Percentiles rank a stretch among this genome's conserved stretches.
phyloP scores from a whole-genome alignment of 352 stramenopile species.

The Blastocystis sp. region DNA sequence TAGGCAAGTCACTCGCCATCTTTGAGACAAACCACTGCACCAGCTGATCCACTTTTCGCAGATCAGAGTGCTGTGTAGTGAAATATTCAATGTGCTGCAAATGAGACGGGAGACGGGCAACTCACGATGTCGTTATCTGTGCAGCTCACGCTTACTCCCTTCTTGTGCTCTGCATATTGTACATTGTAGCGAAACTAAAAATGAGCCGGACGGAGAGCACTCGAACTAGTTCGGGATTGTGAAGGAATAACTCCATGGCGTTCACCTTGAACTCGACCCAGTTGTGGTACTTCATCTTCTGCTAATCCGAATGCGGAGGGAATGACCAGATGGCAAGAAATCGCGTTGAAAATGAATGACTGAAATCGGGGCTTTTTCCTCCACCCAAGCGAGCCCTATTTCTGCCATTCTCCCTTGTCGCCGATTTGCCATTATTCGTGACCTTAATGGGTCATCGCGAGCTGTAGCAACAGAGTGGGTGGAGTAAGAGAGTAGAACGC shows the following conservation, averaged over 20 bases:
- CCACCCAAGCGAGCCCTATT: neutral
- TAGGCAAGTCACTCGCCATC: slow-evolving; percentile 28
- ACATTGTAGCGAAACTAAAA: slow-evolving; percentile 68
- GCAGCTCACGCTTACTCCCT: slow-evolving; percentile 48
- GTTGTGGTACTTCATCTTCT: slow-evolving; percentile 59
- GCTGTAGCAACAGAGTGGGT: neutral
- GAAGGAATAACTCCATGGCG: slow-evolving; percentile 57
- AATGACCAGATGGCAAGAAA: neutral
- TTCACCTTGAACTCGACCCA: slow-evolving; percentile 61
- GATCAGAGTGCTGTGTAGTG: slow-evolving; percentile 15
- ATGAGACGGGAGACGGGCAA: neutral
- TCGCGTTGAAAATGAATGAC: neutral
- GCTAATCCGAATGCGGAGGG: neutral
- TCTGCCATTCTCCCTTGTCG: neutral
- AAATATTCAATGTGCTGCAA: slow-evolving; percentile 64
- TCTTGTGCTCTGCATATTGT: slow-evolving; percentile 70
- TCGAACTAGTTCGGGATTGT: slow-evolving; percentile 47
- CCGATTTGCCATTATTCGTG: neutral
- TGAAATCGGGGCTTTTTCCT: neutral
- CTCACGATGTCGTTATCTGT: slow-evolving; percentile 67
- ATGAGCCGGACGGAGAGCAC: neutral
- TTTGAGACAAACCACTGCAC: slow-evolving; percentile 56
- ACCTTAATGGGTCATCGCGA: neutral
- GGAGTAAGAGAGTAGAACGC: neutral
- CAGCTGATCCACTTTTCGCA: slow-evolving; percentile 52